phyloP scores from a whole-genome alignment of 2,329 filamentous ascomycete genomes.

The Ascochyta clinopodiicola region DNA sequence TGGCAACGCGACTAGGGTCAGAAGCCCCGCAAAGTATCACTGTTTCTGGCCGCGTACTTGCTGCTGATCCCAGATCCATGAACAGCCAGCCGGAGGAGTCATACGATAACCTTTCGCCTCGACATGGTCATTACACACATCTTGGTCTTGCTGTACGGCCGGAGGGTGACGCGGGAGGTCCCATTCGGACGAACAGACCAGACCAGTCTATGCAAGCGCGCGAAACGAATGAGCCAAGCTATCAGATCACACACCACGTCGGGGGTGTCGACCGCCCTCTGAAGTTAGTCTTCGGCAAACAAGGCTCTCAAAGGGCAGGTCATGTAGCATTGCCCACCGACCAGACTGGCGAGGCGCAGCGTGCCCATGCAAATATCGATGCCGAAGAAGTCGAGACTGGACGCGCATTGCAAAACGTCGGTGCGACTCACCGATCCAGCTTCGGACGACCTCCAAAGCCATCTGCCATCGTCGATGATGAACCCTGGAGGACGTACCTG shows the following conservation, averaged over 20 bases:
- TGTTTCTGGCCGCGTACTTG: background rate
- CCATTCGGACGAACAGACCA: background rate
- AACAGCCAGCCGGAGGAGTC: background rate
- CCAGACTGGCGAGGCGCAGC: conserved; percentile 22
- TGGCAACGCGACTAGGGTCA: conserved; percentile 5
- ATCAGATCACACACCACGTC: conserved; percentile 25
- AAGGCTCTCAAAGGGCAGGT: conserved; percentile 11
- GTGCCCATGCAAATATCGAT: conserved; percentile 10
- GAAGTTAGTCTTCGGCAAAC: conserved; percentile 27
- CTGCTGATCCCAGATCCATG: background rate
- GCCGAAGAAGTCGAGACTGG: background rate
- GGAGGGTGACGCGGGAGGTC: background rate
- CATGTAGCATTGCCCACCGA: conserved; percentile 11
- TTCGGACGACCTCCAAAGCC: background rate
- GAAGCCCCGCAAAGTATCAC: background rate
- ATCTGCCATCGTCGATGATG: conserved; percentile 34
- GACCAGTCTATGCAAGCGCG: conserved; percentile 3
- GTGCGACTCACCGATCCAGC: background rate
- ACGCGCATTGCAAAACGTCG: background rate
- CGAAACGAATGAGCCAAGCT: conserved; percentile 13
- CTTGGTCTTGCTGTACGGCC: background rate
- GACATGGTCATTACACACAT: conserved; percentile 5
- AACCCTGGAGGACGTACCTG: conserved; percentile 36
- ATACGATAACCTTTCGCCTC: conserved; percentile 5
- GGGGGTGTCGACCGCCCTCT: conserved; percentile 25